phyloP scores from a whole-genome alignment of 345 rosid species.

The Erysimum cheiranthoides region DNA sequence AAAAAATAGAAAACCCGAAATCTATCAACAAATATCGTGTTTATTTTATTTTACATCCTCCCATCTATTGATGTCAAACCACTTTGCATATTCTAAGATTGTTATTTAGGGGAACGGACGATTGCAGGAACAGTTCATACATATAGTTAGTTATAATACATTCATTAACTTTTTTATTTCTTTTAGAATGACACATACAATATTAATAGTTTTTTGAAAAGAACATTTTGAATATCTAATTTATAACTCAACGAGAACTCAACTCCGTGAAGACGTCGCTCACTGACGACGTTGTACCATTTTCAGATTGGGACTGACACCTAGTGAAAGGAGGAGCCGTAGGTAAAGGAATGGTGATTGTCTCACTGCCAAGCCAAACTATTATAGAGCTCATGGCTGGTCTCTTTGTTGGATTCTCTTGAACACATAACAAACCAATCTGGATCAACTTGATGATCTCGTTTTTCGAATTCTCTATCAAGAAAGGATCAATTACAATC shows the following conservation, averaged over 20 bases:
- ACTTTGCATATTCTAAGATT: too few relatives aligned
- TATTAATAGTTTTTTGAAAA: neutral
- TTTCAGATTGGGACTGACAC: constrained; percentile 2
- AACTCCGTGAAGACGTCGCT: constrained; percentile 49
- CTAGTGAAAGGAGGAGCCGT: constrained; percentile 46
- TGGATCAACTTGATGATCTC: constrained; percentile 39
- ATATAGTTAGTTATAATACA: too few relatives aligned
- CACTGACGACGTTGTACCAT: constrained; percentile 37
- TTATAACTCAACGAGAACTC: constrained; percentile 37
- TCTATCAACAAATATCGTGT: too few relatives aligned
- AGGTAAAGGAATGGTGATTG: constrained; percentile 43
- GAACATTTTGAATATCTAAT: neutral
- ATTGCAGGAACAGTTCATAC: too few relatives aligned
- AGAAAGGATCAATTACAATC: constrained; percentile 47
- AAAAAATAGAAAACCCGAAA: too few relatives aligned
- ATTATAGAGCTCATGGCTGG: constrained; percentile 53
- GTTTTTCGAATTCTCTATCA: constrained; percentile 12
- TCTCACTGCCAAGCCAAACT: constrained; percentile 52
- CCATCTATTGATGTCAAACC: too few relatives aligned
- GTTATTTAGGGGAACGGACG: too few relatives aligned
- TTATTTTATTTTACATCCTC: too few relatives aligned
- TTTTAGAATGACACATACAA: neutral
- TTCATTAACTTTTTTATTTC: too few relatives aligned
- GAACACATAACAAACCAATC: constrained; percentile 58
- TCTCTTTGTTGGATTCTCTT: constrained; percentile 46